phyloP scores from a whole-genome alignment of 2,329 filamentous ascomycete genomes.

The Paracorniculantispora psalliotae region DNA sequence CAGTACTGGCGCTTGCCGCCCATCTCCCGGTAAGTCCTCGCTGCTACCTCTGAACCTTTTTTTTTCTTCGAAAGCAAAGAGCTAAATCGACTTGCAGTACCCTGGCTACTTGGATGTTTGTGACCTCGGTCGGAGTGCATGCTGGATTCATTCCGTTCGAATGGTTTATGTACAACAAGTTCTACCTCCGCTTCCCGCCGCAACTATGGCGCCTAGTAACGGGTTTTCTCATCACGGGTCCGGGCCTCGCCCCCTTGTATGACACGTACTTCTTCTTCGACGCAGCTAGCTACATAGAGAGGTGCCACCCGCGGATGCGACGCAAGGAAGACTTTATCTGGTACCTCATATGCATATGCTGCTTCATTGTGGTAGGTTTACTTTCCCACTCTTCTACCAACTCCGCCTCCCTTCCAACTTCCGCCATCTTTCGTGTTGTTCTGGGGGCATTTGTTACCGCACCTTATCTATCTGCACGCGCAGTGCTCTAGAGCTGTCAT shows the following conservation, averaged over 20 bases:
- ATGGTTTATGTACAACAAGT: slow-evolving; percentile 48
- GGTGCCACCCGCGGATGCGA: slow-evolving; percentile 63
- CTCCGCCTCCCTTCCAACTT: slow-evolving; percentile 12
- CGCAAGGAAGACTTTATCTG: slow-evolving; percentile 73
- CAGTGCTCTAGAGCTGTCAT: slow-evolving; percentile 68
- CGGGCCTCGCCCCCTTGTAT: slow-evolving; percentile 51
- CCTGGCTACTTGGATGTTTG: slow-evolving; percentile 10
- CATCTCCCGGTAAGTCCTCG: slow-evolving; percentile 34
- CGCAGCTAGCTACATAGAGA: slow-evolving; percentile 71
- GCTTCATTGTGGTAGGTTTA: slow-evolving; percentile 70
- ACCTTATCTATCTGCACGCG: slow-evolving; percentile 71
- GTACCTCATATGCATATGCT: slow-evolving; percentile 70
- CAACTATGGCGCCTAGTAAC: slow-evolving; percentile 40
- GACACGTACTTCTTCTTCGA: slow-evolving; percentile 73
- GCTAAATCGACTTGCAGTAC: slow-evolving; percentile 12
- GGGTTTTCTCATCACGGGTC: slow-evolving; percentile 36
- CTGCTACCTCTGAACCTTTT: not conserved
- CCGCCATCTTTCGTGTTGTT: slow-evolving; percentile 8
- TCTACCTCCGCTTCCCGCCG: slow-evolving; percentile 43
- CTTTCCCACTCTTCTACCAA: slow-evolving; percentile 19
- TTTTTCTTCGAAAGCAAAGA: not conserved
- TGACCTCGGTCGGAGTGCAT: slow-evolving; percentile 57
- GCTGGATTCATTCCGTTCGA: slow-evolving; percentile 45
- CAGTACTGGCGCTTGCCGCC: slow-evolving; percentile 36
- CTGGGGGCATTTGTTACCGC: slow-evolving; percentile 17